Evolutionary conservation across 2,329 filamentous ascomycete species (phyloP), one percentile per base, ranked within the genome.

Genomic region (Beauveria sp.): DNA sequence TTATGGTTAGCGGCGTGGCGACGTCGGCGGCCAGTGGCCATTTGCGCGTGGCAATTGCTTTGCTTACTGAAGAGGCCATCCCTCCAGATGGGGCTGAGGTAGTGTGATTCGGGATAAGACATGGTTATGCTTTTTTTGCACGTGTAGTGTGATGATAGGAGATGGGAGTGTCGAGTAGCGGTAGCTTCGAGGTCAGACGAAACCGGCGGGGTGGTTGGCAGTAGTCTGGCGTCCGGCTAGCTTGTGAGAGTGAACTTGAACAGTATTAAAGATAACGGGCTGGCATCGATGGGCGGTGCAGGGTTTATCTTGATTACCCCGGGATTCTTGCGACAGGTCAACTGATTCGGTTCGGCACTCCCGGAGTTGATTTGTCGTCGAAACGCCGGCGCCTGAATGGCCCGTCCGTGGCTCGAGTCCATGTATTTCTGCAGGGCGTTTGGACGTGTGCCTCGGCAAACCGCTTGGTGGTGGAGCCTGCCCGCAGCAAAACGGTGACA

Each of bases 1-100:
- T 24, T 4, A 26, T 40, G 46, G 47, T 62, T 47, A 58, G 57
- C 55, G 24, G 34, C 34, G 16, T 28, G 18, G 20, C 30, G 9
- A 22, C 46, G 18, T 9, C 5, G 12, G 14, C 24, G 48, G 16
- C 48, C 7, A 18, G 41, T 8, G 41, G 41, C 9, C 41, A 26
- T 5, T 7, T 20, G 30, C 18, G 22, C 12, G 34, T 26, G 9
- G 7, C 18, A 8, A 5, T 30, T 22, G n/a, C 20, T 20, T 7
- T 40, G 65, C 80, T 66, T 75, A 94, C 91, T 84, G 72, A 97
- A 96, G 65, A 97, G 88, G 65, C 88, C 90, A 75, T 96, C 89
- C 67, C 82, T 87, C 92, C 92, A 97, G 67, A 92, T 85, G 62
- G 86, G 81, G 74, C 90, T 96, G 66, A 97, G 72, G 70, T 92